Base-by-base conservation (phyloP, 2,329 filamentous ascomycete species). In the Chalara sp. region DNA sequence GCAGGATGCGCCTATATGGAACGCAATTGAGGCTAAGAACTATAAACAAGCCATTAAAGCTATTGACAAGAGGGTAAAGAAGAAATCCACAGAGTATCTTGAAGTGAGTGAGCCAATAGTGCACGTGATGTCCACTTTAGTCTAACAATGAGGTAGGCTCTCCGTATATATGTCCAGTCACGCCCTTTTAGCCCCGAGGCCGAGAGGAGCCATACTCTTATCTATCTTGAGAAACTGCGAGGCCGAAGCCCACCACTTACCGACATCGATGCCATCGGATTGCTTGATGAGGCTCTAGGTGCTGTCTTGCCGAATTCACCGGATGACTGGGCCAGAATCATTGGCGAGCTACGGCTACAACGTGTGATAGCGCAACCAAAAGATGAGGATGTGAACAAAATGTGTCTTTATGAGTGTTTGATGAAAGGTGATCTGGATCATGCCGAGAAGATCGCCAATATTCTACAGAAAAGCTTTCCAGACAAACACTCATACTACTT, bases 41-140 rank as follows among this genome's bases (percentile, higher is more conserved):
- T 63, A 58, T 48, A 67, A 66, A 54, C 62, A 65, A 51, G 65
- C 65, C 8, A 53, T 66, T 40, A 67, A 66, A 52, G 53, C 65
- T 4, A 61, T 67, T 4, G 64, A 67, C 7, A 67, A 67, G 53
- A 60, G 61, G 43, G 46, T 67, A 32, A 52, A 58, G 29, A 67
- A 67, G 53, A 63, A 61, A 30, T 53, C 46, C 10, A 58, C 58
- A 5, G 58, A 63, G 29, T 66, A 67, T 50, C 53, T 63, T 28
- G 56, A 66, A 57, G 65, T 67, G 57, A 39, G 62, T 45, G 30
- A 31, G 21, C 21, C 21, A 21, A 21, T 21, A 21, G 21, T 21
- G 7, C 43, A 45, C 43, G 43, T 45, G 43, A 45, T 5, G 10
- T 28, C 21, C 10, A 43, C 21, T 8, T 43, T 11, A 12, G 10